Conservation (phyloP, 148 eudicot species). For the Rhododendron griersonianum region DNA sequence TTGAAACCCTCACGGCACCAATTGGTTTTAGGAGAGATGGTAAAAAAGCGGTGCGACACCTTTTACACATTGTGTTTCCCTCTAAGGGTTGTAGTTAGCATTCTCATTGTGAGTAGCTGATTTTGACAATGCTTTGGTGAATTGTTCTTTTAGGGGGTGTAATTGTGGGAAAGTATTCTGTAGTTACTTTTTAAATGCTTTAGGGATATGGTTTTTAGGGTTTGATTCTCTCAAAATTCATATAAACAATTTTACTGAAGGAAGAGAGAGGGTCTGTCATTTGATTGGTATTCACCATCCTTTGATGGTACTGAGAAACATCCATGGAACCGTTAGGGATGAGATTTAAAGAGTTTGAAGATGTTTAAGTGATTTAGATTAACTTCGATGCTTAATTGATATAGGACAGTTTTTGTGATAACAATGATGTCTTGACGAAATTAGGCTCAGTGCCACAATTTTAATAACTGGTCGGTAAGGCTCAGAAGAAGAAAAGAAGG, state of each 20-base stretch:
- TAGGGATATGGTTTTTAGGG: background rate
- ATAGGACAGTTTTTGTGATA: background rate
- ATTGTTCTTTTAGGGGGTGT: too few relatives aligned
- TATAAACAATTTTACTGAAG: background rate
- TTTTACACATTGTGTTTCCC: background rate
- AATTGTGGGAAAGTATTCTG: background rate
- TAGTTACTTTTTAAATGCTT: background rate
- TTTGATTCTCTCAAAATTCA: background rate
- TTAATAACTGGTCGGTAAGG: background rate
- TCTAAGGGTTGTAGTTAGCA: background rate
- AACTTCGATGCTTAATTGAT: background rate
- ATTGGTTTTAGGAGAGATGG: background rate
- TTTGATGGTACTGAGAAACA: background rate
- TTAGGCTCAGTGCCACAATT: background rate
- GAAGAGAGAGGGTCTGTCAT: background rate
- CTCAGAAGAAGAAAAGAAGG: background rate
- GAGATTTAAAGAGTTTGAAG: background rate
- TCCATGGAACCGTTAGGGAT: background rate
- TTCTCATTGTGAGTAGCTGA: background rate
- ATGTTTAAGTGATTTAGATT: background rate
- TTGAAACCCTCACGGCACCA: background rate
- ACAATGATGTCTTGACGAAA: background rate
- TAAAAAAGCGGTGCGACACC: background rate
- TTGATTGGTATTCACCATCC: background rate
- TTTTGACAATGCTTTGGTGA: background rate